Percentiles rank a stretch among this genome's conserved stretches.
Evolutionary conservation across 1,284 basidiomycete genomes (phyloP).

Genomic region (Puccinia hordei): DNA sequence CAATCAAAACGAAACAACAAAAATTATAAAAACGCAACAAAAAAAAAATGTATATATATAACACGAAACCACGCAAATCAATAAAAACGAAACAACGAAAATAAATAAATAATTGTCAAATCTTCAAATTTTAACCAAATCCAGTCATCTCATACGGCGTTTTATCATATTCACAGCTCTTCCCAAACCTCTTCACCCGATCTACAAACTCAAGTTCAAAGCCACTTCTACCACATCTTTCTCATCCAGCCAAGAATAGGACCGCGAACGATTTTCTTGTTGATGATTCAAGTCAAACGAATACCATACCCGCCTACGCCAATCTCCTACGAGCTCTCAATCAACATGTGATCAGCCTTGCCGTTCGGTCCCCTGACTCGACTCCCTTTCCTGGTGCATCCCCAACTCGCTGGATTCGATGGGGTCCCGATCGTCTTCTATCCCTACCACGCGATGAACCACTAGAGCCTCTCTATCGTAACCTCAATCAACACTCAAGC

Average conservation of each 20-base stretch:
- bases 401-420: constrained; percentile 40
- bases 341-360: constrained; percentile 29
- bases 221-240: constrained; percentile 43
- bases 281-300: constrained; percentile 17
- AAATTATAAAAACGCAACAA: no score
- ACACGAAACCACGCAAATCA: background rate
- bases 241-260: constrained; percentile 41
- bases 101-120: no score
- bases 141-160: constrained; percentile 36
- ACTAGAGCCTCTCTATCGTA: constrained; percentile 23
- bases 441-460: constrained; percentile 34
- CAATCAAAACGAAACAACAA: no score
- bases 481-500: constrained; percentile 10
- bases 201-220: constrained; percentile 26
- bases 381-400: constrained; percentile 6
- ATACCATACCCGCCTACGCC: constrained; percentile 25
- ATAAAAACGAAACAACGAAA: no score
- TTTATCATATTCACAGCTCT: constrained; percentile 40
- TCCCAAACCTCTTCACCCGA: constrained; percentile 22
- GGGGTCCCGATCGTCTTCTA: constrained; percentile 42
- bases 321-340: constrained; percentile 37
- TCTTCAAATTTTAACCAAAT: background rate
- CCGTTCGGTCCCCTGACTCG: constrained; percentile 31
- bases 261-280: constrained; percentile 35
- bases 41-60: no score